A percentile compares a stretch with the other conserved stretches of the same genome.
These are phyloP conservation scores for Nicotiana undulata DNA, from an alignment of 257 asterid species.

Conservation along the genomic window DNA sequence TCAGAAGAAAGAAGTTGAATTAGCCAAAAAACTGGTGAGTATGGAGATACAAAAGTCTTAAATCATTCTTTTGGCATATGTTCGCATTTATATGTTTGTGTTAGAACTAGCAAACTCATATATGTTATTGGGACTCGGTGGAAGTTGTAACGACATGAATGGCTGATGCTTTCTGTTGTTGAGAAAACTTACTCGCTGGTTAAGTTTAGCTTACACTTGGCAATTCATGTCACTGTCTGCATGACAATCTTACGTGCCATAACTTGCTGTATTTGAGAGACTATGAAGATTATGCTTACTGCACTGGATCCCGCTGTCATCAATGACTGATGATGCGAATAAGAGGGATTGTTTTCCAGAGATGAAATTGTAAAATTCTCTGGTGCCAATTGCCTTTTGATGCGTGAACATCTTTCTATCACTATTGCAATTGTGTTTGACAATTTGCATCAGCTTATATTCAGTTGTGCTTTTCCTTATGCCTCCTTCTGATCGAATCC, in stretches of 20 bases:
- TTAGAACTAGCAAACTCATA: background rate
- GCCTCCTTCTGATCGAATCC: background rate
- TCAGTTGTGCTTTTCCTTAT: background rate
- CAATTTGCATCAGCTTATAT: background rate
- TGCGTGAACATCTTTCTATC: background rate
- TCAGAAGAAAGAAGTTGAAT: slow-evolving; percentile 84
- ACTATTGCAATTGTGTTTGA: background rate
- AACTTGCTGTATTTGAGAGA: background rate
- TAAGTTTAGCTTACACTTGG: background rate
- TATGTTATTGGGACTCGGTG: background rate
- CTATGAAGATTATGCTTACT: background rate
- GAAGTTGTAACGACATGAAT: background rate
- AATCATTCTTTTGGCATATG: background rate
- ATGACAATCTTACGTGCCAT: background rate
- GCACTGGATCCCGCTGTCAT: background rate
- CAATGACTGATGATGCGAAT: background rate
- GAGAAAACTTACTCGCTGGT: background rate
- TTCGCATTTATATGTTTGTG: background rate
- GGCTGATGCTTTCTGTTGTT: background rate
- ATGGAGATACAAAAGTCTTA: background rate
- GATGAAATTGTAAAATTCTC: background rate
- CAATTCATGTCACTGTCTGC: background rate
- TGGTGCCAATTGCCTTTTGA: background rate
- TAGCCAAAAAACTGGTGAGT: slow-evolving; percentile 79
- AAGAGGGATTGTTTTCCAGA: background rate